Evolutionary conservation across 2,329 filamentous ascomycete species (phyloP).

Genomic region (Arthrobotrys megalospora): DNA sequence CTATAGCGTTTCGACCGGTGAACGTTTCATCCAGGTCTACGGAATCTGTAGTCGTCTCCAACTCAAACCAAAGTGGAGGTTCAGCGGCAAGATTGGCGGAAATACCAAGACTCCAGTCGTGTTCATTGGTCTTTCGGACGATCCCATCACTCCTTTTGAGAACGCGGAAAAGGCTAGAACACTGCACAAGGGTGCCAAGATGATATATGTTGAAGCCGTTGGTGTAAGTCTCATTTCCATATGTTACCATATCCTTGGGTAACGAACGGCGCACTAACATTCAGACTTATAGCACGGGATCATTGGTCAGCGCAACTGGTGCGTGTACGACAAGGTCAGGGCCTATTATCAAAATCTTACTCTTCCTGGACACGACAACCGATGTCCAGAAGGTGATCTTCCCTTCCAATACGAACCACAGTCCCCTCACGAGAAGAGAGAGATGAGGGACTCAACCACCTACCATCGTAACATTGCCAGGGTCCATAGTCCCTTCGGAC

Average conservation of each 20-base stretch:
- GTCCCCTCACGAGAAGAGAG: constrained; percentile 18
- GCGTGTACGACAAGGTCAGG: constrained; percentile 44
- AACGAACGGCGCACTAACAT: constrained; percentile 18
- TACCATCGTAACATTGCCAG: constrained; percentile 23
- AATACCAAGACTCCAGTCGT: constrained; percentile 46
- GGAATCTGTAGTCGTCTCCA: constrained; percentile 42
- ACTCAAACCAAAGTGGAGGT: constrained; percentile 44
- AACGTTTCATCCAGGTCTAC: constrained; percentile 38
- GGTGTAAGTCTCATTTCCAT: constrained; percentile 42
- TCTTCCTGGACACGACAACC: constrained; percentile 54
- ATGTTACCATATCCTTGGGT: not conserved
- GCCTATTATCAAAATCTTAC: constrained; percentile 51
- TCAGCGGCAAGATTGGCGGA: constrained; percentile 42
- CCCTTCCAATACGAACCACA: constrained; percentile 37
- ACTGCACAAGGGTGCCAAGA: constrained; percentile 37
- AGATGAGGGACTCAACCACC: not conserved
- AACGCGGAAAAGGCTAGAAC: constrained; percentile 42
- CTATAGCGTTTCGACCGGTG: constrained; percentile 30
- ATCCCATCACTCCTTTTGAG: constrained; percentile 51
- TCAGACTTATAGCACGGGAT: constrained; percentile 37
- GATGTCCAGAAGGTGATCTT: constrained; percentile 17
- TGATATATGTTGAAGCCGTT: constrained; percentile 53
- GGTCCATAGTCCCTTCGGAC: not conserved
- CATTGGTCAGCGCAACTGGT: constrained; percentile 37
- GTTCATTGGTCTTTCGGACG: constrained; percentile 40